phyloP scores from a whole-genome alignment of 2,329 filamentous ascomycete species.

The Septoria petroselini region DNA sequence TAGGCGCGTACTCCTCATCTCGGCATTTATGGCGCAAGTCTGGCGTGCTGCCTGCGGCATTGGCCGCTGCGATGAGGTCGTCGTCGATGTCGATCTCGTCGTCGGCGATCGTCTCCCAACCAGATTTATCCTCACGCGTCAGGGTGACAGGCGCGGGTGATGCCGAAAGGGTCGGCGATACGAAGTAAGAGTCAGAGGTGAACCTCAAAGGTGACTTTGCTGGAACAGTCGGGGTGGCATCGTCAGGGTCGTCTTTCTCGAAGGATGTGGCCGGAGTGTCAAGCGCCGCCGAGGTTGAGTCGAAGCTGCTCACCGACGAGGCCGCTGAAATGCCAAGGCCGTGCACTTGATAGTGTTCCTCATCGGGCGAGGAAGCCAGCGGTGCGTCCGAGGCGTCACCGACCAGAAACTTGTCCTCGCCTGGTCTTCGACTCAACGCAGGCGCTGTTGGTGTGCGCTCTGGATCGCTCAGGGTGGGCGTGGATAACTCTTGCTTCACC shows the following conservation, averaged over 20 bases:
- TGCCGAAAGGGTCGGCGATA: neutral
- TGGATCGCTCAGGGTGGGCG: neutral
- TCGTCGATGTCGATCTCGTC: constrained; percentile 11
- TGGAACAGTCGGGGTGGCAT: neutral
- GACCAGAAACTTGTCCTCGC: neutral
- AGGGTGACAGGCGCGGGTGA: neutral
- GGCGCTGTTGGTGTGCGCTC: constrained; percentile 1
- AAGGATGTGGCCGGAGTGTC: neutral
- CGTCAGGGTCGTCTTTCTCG: neutral
- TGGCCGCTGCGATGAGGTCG: constrained; percentile 13
- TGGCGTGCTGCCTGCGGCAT: constrained; percentile 4
- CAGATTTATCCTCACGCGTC: constrained; percentile 1
- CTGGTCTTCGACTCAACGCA: neutral
- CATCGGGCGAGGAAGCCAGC: constrained; percentile 7
- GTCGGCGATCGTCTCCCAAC: constrained; percentile 8
- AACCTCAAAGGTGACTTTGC: neutral
- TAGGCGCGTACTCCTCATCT: neutral
- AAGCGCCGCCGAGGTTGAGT: neutral
- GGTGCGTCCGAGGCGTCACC: constrained; percentile 3
- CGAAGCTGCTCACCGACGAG: neutral
- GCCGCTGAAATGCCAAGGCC: constrained; percentile 3
- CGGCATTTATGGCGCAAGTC: constrained; percentile 2
- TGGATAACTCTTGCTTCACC: constrained; percentile 3
- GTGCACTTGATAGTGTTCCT: constrained; percentile 11
- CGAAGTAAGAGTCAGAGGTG: neutral